phyloP scores from a whole-genome alignment of 2,329 filamentous ascomycete genomes.

The Pseudocercospora eumusae region DNA sequence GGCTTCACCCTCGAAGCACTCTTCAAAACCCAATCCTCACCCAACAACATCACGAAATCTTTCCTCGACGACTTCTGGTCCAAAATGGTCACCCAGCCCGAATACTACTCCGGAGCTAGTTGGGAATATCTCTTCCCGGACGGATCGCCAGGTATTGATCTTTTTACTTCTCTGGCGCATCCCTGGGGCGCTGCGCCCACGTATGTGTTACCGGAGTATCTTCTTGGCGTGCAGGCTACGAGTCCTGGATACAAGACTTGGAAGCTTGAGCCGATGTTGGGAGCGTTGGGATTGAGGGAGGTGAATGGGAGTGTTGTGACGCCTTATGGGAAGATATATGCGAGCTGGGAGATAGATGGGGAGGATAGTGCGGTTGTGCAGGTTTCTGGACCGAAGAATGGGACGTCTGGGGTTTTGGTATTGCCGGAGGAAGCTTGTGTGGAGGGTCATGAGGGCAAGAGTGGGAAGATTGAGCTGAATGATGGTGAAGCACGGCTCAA shows the following conservation, averaged over 20 bases:
- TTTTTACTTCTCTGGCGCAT: conserved; percentile 49
- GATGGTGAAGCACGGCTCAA: neutral
- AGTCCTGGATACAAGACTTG: conserved; percentile 36
- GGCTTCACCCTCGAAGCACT: conserved; percentile 48
- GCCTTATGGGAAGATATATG: conserved; percentile 31
- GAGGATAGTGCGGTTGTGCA: conserved; percentile 1
- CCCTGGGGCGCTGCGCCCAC: conserved; percentile 52
- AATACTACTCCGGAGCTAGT: conserved; percentile 44
- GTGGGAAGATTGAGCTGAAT: neutral
- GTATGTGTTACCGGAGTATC: conserved; percentile 47
- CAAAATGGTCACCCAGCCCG: conserved; percentile 44
- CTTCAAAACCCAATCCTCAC: conserved; percentile 34
- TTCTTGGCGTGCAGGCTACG: conserved; percentile 34
- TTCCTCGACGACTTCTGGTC: conserved; percentile 47
- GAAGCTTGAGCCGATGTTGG: conserved; percentile 34
- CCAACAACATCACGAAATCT: conserved; percentile 28
- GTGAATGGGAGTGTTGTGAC: conserved; percentile 36
- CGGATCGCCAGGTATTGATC: conserved; percentile 44
- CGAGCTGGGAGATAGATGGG: conserved; percentile 29
- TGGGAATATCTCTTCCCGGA: conserved; percentile 51
- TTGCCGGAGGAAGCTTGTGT: neutral
- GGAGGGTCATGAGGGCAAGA: neutral
- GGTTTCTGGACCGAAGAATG: conserved; percentile 2
- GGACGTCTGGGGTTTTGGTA: conserved; percentile 1
- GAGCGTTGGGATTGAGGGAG: conserved; percentile 34